Evolutionary conservation across 1,139 yeast species (phyloP), one percentile per base, ranked within the genome.

Genomic region (Nakaseomyces kungkrabaensis): DNA sequence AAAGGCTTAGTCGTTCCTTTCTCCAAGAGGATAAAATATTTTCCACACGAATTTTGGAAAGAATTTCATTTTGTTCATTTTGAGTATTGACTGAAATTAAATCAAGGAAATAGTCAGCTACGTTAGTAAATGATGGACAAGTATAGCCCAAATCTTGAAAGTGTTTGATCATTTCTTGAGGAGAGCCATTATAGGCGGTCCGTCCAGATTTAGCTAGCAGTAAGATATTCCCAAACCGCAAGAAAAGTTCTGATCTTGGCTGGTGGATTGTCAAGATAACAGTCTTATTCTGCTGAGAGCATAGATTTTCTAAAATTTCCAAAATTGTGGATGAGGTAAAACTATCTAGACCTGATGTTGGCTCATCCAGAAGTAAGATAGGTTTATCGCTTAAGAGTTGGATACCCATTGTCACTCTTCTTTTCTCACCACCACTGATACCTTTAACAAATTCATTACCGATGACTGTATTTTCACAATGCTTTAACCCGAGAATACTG

Each of bases 281-380:
- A 0, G 95, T 87, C 22, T 87, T 80, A 0, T 85, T 82, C 48
- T 76, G 75, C 11, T 73, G 71, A 1, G 61, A 59, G 0, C 88
- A 80, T 41, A 88, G 67, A 4, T 72, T 71, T 44, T 77, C 72
- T 51, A 88, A 70, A 46, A 87, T 78, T 37, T 74, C 73, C 44
- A 88, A 66, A 45, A 87, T 84, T 0, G 89, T 76, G 1, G 79
- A 73, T 0, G 96, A 86, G 0, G 95, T 85, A 49, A 85, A 79
- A 25, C 92, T 79, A 64, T 88, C 96, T 26, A 88, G 71, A 0
- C 96, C 96, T 0, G 95, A 85, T 0, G 96, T 87, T 1, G 96
- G 96, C 58, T 88, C 96, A 67, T 88, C 96, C 41, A 87, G 68
- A 50, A 86, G 74, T 46, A 87, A 67, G 33, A 87, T 75, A 54